phyloP scores from a whole-genome alignment of 2,329 filamentous ascomycete species.

The Penicillium sclerotiorum region DNA sequence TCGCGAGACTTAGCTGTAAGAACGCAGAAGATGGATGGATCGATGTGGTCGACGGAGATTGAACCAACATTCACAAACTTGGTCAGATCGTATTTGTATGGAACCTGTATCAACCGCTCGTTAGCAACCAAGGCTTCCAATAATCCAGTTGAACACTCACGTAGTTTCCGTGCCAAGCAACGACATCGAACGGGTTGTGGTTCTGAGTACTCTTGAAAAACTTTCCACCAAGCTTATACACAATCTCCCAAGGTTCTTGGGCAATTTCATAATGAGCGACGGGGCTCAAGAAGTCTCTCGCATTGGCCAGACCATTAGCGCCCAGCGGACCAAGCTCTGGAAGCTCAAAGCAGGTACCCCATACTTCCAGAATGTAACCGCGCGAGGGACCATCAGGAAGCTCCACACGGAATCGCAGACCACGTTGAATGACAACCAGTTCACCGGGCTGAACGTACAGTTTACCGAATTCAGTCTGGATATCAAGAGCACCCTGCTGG shows the following conservation, averaged over 20 bases:
- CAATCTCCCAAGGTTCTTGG: conserved; percentile 60
- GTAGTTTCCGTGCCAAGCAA: conserved; percentile 73
- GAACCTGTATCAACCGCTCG: conserved; percentile 26
- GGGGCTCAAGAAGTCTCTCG: conserved; percentile 66
- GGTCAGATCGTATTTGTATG: conserved; percentile 47
- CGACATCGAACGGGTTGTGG: conserved; percentile 71
- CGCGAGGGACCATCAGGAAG: conserved; percentile 62
- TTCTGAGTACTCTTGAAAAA: conserved; percentile 63
- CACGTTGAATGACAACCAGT: conserved; percentile 66
- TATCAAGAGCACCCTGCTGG: conserved; percentile 66
- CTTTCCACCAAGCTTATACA: conserved; percentile 64
- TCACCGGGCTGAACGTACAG: conserved; percentile 69
- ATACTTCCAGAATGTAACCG: conserved; percentile 70
- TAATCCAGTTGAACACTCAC: conserved; percentile 18
- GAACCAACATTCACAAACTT: conserved; percentile 45
- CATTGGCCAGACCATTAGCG: conserved; percentile 66
- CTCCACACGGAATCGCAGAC: conserved; percentile 65
- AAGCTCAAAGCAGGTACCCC: conserved; percentile 65
- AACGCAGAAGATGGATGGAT: conserved; percentile 46
- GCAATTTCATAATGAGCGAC: conserved; percentile 60
- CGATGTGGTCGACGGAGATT: conserved; percentile 44
- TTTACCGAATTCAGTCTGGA: conserved; percentile 68
- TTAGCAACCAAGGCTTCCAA: not conserved
- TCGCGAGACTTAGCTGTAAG: conserved; percentile 45
- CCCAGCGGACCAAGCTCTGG: conserved; percentile 69